These are phyloP conservation scores for Cyberlindnera euphorbiae DNA, from an alignment of 805 yeast genomes.

Conservation along the genomic window DNA sequence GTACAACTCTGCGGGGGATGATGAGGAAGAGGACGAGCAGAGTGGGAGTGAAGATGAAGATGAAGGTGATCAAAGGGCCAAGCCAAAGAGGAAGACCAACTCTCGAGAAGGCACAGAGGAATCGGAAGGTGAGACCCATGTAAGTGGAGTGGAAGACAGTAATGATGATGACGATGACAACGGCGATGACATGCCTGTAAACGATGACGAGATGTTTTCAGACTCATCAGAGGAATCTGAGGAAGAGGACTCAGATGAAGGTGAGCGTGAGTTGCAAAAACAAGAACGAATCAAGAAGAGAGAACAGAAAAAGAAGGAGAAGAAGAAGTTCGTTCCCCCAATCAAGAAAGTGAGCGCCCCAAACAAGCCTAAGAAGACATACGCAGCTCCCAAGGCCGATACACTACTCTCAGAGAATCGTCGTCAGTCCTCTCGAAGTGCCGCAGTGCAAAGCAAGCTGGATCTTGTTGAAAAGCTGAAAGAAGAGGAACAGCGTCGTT, in stretches of 20 bases:
- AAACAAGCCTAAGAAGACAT: conserved; percentile 30
- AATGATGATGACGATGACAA: conserved; percentile 37
- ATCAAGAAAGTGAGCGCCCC: conserved; percentile 28
- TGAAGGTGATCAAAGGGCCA: conserved; percentile 18
- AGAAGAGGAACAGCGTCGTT: conserved; percentile 58
- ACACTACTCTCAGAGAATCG: conserved; percentile 48
- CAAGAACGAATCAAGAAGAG: conserved; percentile 34
- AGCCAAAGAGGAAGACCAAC: conserved; percentile 4
- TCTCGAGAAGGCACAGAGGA: too few relatives aligned
- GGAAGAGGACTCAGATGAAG: conserved; percentile 55
- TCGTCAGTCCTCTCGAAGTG: conserved; percentile 69
- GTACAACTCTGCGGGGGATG: conserved; percentile 31
- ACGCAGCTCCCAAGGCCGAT: conserved; percentile 41
- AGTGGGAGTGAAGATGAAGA: conserved; percentile 15
- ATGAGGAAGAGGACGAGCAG: conserved; percentile 19
- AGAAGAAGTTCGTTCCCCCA: conserved; percentile 28
- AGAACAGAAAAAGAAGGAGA: conserved; percentile 25
- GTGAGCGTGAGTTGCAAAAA: conserved; percentile 56
- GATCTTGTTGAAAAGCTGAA: conserved; percentile 70
- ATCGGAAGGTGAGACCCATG: conserved; percentile 11
- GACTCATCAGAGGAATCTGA: conserved; percentile 51
- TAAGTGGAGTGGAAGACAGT: conserved; percentile 6
- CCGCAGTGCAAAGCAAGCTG: conserved; percentile 73
- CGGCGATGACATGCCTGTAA: too few relatives aligned
- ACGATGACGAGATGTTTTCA: conserved; percentile 39